Evolutionary conservation across 2,329 filamentous ascomycete species (phyloP).

Genomic region (Plenodomus biglobosus): DNA sequence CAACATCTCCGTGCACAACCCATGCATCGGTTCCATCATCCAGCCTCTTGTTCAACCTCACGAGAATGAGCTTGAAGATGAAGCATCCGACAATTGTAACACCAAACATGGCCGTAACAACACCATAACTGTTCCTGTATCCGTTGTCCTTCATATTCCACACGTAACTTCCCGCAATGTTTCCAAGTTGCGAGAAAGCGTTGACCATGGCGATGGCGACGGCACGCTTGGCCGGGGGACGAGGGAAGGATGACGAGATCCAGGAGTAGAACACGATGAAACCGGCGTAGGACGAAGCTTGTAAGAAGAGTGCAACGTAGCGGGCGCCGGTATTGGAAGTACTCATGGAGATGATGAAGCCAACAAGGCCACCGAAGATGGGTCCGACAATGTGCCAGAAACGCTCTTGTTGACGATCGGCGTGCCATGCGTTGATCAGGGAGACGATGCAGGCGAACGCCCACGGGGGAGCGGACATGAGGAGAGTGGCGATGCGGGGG

Average conservation of each 20-base stretch:
- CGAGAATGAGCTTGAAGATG: conserved; percentile 32
- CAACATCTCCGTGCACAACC: conserved; percentile 32
- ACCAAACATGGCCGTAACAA: conserved; percentile 66
- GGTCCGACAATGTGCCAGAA: conserved; percentile 56
- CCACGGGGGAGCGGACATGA: conserved; percentile 54
- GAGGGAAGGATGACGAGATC: conserved; percentile 48
- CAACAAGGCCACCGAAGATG: conserved; percentile 47
- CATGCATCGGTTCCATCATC: conserved; percentile 34
- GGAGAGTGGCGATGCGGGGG: conserved; percentile 41
- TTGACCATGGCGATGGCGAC: conserved; percentile 64
- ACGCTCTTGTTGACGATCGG: conserved; percentile 53
- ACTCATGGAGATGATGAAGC: conserved; percentile 46
- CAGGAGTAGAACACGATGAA: conserved; percentile 45
- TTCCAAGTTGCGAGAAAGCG: conserved; percentile 25
- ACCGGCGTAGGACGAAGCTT: conserved; percentile 45
- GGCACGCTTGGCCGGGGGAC: conserved; percentile 62
- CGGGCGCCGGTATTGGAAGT: conserved; percentile 34
- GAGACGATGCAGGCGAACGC: conserved; percentile 50
- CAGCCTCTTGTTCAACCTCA: conserved; percentile 35
- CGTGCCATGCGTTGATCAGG: conserved; percentile 55
- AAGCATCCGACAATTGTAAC: conserved; percentile 57
- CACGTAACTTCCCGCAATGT: conserved; percentile 61
- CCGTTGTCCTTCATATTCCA: conserved; percentile 63
- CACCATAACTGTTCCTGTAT: conserved; percentile 65
- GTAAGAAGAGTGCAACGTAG: conserved; percentile 41